Evolutionary conservation across 257 asterid species (phyloP).

Genomic region (Linderniella brevidens): DNA sequence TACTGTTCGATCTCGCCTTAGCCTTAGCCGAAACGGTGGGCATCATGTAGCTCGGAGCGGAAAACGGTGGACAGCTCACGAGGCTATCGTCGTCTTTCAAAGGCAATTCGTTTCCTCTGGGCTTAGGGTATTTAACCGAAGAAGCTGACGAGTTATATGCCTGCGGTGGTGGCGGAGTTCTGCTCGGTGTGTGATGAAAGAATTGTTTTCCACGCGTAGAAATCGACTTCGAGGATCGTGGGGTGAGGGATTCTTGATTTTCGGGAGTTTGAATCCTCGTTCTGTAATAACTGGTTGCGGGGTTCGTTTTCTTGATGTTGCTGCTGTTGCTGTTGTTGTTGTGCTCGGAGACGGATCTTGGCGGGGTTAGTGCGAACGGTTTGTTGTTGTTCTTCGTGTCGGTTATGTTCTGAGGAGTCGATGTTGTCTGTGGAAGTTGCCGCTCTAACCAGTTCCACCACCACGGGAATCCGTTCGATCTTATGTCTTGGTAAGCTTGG

Average conservation of each 20-base stretch:
- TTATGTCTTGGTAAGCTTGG: background rate
- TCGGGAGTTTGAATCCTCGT: slow-evolving; percentile 17
- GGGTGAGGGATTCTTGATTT: slow-evolving; percentile 43
- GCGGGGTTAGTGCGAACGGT: slow-evolving; percentile 31
- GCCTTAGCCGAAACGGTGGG: slow-evolving; percentile 49
- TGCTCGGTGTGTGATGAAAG: slow-evolving; percentile 27
- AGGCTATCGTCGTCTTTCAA: slow-evolving; percentile 82
- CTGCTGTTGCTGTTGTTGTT: no score
- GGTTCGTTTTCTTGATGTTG: no score
- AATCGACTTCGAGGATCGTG: slow-evolving; percentile 35
- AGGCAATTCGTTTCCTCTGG: slow-evolving; percentile 66
- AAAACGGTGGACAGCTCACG: slow-evolving; percentile 61
- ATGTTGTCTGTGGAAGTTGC: background rate
- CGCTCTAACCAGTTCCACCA: slow-evolving; percentile 10
- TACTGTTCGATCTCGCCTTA: slow-evolving; percentile 8
- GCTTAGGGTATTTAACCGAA: slow-evolving; percentile 75
- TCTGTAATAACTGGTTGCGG: slow-evolving; percentile 1
- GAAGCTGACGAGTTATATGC: slow-evolving; percentile 50
- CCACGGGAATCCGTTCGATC: slow-evolving; percentile 8
- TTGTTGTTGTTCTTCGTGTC: slow-evolving; percentile 2
- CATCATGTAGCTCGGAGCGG: slow-evolving; percentile 81
- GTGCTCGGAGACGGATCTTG: slow-evolving; percentile 41
- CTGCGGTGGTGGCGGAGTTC: slow-evolving; percentile 34
- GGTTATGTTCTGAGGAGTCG: background rate
- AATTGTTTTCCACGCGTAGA: slow-evolving; percentile 28